phyloP scores from a whole-genome alignment of 2,329 filamentous ascomycete genomes.

The Fusarium agapanthi region DNA sequence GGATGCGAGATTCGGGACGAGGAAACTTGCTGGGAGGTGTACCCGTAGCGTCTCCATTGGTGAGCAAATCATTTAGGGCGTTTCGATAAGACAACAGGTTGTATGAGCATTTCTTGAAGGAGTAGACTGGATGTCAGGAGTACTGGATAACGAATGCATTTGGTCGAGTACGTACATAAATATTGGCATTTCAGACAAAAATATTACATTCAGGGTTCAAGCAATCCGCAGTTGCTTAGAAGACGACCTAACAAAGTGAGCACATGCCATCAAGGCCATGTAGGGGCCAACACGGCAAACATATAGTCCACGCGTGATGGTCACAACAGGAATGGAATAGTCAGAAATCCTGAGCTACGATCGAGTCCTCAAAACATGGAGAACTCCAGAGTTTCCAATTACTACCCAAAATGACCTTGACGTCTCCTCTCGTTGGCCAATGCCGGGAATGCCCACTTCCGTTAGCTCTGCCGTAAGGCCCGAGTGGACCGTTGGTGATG shows the following conservation, averaged over 20 bases:
- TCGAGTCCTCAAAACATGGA: neutral
- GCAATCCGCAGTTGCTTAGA: neutral
- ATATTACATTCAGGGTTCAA: neutral
- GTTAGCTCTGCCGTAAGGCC: conserved; percentile 23
- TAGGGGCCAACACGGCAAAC: neutral
- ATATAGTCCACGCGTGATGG: neutral
- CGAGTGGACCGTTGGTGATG: conserved; percentile 36
- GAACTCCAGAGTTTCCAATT: conserved; percentile 1
- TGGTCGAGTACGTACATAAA: conserved; percentile 25
- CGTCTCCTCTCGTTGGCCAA: conserved; percentile 34
- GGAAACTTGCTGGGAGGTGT: conserved; percentile 37
- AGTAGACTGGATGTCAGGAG: conserved; percentile 31
- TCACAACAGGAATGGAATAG: neutral
- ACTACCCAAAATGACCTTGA: conserved; percentile 33
- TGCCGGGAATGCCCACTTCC: conserved; percentile 13
- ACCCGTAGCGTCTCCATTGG: conserved; percentile 50
- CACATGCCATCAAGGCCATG: neutral
- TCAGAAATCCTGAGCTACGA: neutral
- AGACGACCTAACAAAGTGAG: neutral
- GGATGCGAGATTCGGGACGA: conserved; percentile 56
- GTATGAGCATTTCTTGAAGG: conserved; percentile 33
- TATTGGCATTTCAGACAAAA: conserved; percentile 6
- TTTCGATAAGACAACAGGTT: conserved; percentile 48
- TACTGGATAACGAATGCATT: conserved; percentile 25
- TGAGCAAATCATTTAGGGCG: conserved; percentile 54